Percentiles rank a stretch among this genome's conserved stretches.
phyloP scores from a whole-genome alignment of 768 basidiomycete genomes.

The Rhizopogon rudus region DNA sequence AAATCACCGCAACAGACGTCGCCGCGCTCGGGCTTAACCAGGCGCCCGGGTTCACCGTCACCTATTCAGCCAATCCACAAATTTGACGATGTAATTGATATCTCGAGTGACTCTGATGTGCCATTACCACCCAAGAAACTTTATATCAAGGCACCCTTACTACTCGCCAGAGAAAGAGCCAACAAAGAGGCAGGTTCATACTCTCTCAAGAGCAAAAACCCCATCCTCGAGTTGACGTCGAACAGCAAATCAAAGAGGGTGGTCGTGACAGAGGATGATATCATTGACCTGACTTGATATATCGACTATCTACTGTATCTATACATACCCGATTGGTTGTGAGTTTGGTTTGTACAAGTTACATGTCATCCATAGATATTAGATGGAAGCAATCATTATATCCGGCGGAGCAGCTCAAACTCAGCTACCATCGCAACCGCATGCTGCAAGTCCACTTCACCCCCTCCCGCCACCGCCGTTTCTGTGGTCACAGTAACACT shows the following conservation, averaged over 20 bases:
- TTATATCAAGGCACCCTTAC: slow-evolving; percentile 14
- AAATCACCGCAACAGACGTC: slow-evolving; percentile 6
- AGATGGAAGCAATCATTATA: not conserved
- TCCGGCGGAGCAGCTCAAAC: too few relatives aligned
- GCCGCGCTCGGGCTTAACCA: slow-evolving; percentile 9
- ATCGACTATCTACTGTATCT: not conserved
- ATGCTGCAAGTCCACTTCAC: too few relatives aligned
- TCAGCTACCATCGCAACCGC: too few relatives aligned
- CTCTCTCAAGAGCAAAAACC: not conserved
- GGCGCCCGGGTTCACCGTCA: not conserved
- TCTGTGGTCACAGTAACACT: too few relatives aligned
- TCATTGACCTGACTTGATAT: slow-evolving; percentile 40
- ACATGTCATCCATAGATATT: not conserved
- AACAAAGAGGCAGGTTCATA: not conserved
- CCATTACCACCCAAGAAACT: not conserved
- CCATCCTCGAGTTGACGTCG: not conserved
- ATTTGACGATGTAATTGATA: slow-evolving; percentile 25
- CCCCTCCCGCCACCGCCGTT: too few relatives aligned
- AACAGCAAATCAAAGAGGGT: not conserved
- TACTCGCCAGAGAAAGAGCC: slow-evolving; percentile 18
- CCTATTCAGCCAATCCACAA: slow-evolving; percentile 7
- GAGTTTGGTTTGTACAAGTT: not conserved
- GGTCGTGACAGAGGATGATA: slow-evolving; percentile 10
- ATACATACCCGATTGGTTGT: not conserved
- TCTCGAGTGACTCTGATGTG: slow-evolving; percentile 36